Evolutionary conservation across 1,284 basidiomycete species (phyloP), one percentile per base, ranked within the genome.

Genomic region (Malassezia pachydermatis): DNA sequence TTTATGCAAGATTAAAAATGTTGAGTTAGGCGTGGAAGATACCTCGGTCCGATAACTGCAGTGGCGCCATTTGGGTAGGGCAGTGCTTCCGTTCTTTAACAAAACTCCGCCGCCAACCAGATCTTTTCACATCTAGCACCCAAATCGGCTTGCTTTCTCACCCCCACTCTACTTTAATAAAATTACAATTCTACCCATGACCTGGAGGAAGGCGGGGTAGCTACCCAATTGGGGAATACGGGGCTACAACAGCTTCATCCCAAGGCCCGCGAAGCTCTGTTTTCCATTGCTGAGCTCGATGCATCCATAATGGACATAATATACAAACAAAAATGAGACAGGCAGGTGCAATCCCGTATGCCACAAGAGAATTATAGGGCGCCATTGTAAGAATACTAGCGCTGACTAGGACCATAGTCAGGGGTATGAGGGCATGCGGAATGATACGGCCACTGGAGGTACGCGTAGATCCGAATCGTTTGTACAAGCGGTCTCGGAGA

Each of bases 261-360:
- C 50, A 52, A 8, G 50, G 50, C 11, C 50, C 50, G 14, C 50
- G 50, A 33, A 46, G 37, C 20, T 47, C 50, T 1, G 34, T 44
- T 45, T 52, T 52, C 50, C 50, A 52, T 22, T 36, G 38, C 38
- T 52, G 50, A 13, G 45, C 32, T 25, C 32, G 29, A 8, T 39
- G 45, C 50, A 52, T 47, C 45, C 37, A 52, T 13, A 25, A 14
- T 3, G 50, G 50, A 23, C 50, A 52, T 10, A 52, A n/a, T 3
- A 46, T 17, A 11, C 27, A 20, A 13, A 52, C 22, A 34, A 52
- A 52, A 7, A 30, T 25, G 7, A 39, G 7, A 5, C 13, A 10
- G 3, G 33, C n/a, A 1, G 50, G 50, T 4, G 36, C 11, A 24
- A 52, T 10, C 7, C 36, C 25, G 4, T 28, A 7, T 3, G 50